Evolutionary conservation across 2,329 filamentous ascomycete species (phyloP).

Genomic region (Neofusicoccum parvum): DNA sequence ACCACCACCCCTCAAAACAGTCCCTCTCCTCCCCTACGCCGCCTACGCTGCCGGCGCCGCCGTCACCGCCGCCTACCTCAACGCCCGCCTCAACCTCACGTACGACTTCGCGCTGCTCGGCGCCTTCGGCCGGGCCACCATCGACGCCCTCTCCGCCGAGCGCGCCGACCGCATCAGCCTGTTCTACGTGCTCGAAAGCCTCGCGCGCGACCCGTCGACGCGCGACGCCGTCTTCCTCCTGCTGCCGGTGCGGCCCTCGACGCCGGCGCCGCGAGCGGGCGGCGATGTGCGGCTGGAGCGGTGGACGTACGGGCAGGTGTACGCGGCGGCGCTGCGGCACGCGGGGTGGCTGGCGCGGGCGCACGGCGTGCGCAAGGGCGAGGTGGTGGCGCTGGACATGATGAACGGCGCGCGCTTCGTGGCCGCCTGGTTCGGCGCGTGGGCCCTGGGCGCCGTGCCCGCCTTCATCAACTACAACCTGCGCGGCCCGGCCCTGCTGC

Average conservation of each 20-base stretch:
- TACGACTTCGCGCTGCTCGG: conserved; percentile 61
- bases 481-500: conserved; percentile 63
- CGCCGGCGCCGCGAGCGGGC: conserved; percentile 37
- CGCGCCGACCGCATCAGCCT: conserved; percentile 37
- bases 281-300: conserved; percentile 27
- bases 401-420: conserved; percentile 69
- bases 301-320: conserved; percentile 41
- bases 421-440: conserved; percentile 65
- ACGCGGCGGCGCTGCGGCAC: conserved; percentile 38
- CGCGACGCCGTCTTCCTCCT: background rate
- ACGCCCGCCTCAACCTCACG: conserved; percentile 68
- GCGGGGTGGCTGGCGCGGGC: conserved; percentile 40
- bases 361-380: conserved; percentile 58
- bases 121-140: conserved; percentile 9
- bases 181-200: conserved; percentile 33
- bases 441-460: conserved; percentile 68
- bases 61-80: conserved; percentile 60
- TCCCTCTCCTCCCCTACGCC: background rate
- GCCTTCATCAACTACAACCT: conserved; percentile 74
- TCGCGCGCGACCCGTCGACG: conserved; percentile 23
- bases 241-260: background rate
- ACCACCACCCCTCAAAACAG: background rate
- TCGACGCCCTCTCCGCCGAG: background rate
- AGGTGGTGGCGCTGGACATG: conserved; percentile 68
- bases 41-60: conserved; percentile 28